phyloP scores from a whole-genome alignment of 768 basidiomycete genomes.

The Amanita rubescens region DNA sequence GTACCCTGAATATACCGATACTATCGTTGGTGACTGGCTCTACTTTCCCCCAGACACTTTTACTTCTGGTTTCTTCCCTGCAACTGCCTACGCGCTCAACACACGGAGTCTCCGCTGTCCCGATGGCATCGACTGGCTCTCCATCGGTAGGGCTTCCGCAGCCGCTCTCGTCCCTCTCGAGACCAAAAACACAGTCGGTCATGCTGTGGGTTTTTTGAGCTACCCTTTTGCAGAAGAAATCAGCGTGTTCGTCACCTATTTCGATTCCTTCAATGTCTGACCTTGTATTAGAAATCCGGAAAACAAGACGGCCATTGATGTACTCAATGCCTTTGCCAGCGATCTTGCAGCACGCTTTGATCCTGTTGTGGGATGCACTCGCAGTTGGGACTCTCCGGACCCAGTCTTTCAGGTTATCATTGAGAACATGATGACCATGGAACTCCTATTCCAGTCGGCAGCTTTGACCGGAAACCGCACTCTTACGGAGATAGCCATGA shows the following conservation, averaged over 20 bases:
- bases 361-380: constrained; percentile 55
- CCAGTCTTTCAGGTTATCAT: constrained; percentile 69
- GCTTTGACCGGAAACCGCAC: constrained; percentile 54
- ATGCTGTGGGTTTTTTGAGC: constrained; percentile 68
- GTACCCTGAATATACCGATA: constrained; percentile 58
- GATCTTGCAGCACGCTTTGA: constrained; percentile 52
- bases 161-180: constrained; percentile 45
- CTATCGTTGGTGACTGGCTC: constrained; percentile 39
- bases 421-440: constrained; percentile 78
- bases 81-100: constrained; percentile 51
- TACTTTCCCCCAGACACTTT: constrained; percentile 50
- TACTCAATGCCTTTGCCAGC: constrained; percentile 49
- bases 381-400: constrained; percentile 58
- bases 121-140: constrained; percentile 46
- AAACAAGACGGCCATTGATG: constrained; percentile 48
- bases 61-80: constrained; percentile 66
- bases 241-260: constrained; percentile 34
- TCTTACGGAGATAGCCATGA: constrained; percentile 49
- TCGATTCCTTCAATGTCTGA: background rate
- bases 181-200: constrained; percentile 41
- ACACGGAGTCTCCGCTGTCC: constrained; percentile 43
- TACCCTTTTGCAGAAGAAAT: constrained; percentile 63
- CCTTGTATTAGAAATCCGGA: constrained; percentile 40
- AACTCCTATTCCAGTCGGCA: constrained; percentile 53
- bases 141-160: constrained; percentile 43